Evolutionary conservation across 139 green algal species (phyloP).

Genomic region (Ulvella scutata): DNA sequence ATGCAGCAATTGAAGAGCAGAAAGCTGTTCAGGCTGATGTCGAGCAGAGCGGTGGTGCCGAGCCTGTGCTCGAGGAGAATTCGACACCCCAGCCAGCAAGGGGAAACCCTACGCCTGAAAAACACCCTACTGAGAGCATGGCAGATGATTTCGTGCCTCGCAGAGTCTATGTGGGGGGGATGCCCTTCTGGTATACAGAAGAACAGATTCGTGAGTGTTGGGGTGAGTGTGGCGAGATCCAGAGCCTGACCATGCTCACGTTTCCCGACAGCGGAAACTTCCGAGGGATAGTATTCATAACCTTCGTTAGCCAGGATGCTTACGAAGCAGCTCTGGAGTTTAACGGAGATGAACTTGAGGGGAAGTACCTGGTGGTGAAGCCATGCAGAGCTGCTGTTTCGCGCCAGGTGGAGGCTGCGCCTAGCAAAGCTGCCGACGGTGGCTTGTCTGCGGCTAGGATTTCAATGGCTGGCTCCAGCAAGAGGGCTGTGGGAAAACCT

Average conservation of each 20-base stretch:
- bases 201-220: slow-evolving; percentile 60
- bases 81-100: neutral
- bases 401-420: too few species aligned
- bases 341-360: slow-evolving; percentile 35
- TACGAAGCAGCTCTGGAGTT: slow-evolving; percentile 54
- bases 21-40: too few species aligned
- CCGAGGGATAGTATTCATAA: slow-evolving; percentile 84
- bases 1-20: too few species aligned
- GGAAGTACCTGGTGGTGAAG: slow-evolving; percentile 38
- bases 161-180: slow-evolving; percentile 69
- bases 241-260: slow-evolving; percentile 58
- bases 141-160: neutral
- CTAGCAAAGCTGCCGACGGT: too few species aligned
- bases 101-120: neutral
- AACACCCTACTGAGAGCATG: neutral
- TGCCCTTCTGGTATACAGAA: slow-evolving; percentile 71
- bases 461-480: too few species aligned
- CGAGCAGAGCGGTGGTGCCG: too few species aligned
- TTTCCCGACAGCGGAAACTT: slow-evolving; percentile 87
- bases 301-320: slow-evolving; percentile 57
- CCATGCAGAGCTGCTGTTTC: slow-evolving; percentile 10
- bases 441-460: too few species aligned
- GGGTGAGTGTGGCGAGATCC: slow-evolving; percentile 64
- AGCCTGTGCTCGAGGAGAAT: too few species aligned
- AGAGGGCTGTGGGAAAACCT: too few species aligned